phyloP scores from a whole-genome alignment of 2,329 filamentous ascomycete genomes.

The Fulvia fulva region DNA sequence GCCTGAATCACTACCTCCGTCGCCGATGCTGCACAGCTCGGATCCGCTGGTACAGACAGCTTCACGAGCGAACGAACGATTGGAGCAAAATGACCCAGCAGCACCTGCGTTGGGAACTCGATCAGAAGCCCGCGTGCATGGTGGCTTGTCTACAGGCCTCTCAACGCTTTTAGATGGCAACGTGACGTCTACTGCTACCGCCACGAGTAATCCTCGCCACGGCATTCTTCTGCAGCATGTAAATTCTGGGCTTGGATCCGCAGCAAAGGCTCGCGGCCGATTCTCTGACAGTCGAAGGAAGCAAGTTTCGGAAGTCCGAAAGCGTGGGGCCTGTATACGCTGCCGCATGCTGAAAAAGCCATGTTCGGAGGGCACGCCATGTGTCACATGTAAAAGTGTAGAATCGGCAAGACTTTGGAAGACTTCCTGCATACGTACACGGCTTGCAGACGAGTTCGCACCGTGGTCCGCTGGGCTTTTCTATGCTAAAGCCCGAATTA shows the following conservation, averaged over 20 bases:
- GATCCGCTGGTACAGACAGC: constrained; percentile 18
- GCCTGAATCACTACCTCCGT: not conserved
- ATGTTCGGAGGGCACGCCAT: constrained; percentile 58
- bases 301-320: constrained; percentile 57
- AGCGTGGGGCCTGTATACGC: constrained; percentile 58
- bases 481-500: constrained; percentile 50
- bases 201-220: not conserved
- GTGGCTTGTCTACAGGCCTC: not conserved
- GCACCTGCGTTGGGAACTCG: not conserved
- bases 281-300: constrained; percentile 55
- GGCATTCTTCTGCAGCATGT: not conserved
- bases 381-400: constrained; percentile 56
- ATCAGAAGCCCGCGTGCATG: not conserved
- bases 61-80: constrained; percentile 16
- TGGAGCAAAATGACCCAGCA: constrained; percentile 4
- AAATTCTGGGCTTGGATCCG: constrained; percentile 14
- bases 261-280: constrained; percentile 44
- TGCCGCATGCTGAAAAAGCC: constrained; percentile 64
- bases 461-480: constrained; percentile 54
- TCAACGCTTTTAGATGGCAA: too few relatives aligned
- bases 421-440: constrained; percentile 55
- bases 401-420: constrained; percentile 60
- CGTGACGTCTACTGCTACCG: not conserved
- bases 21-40: not conserved
- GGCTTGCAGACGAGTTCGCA: constrained; percentile 56